phyloP scores from a whole-genome alignment of 2,329 filamentous ascomycete genomes.

The Exophiala alcalophila region DNA sequence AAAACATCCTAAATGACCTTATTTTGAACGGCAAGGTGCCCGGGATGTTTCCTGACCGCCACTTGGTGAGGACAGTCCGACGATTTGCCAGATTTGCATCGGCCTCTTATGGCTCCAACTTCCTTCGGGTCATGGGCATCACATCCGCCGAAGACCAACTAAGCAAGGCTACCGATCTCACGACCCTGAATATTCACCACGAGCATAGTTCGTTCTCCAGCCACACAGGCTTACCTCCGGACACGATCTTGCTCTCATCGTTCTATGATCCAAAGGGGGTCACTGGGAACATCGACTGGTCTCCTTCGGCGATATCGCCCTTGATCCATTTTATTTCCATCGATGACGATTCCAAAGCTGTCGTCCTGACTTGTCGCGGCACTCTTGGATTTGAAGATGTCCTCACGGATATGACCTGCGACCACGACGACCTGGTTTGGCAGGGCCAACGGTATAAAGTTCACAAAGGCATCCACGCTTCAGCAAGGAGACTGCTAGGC shows the following conservation, averaged over 20 bases:
- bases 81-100: conserved; percentile 48
- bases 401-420: conserved; percentile 70
- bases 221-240: conserved; percentile 44
- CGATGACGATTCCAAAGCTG: conserved; percentile 67
- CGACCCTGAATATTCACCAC: conserved; percentile 37
- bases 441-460: conserved; percentile 64
- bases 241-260: conserved; percentile 60
- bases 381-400: conserved; percentile 73
- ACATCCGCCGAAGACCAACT: conserved; percentile 24
- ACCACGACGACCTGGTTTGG: conserved; percentile 66
- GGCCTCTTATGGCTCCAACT: conserved; percentile 47
- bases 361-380: conserved; percentile 69
- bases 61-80: conserved; percentile 46
- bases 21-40: conserved; percentile 45
- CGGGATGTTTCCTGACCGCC: conserved; percentile 45
- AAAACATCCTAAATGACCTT: conserved; percentile 43
- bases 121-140: conserved; percentile 48
- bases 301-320: conserved; percentile 57
- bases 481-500: conserved; percentile 60
- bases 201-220: conserved; percentile 47
- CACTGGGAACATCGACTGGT: conserved; percentile 57
- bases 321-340: conserved; percentile 71
- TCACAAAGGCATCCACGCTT: conserved; percentile 72
- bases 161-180: conserved; percentile 35
- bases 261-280: conserved; percentile 65